Base-by-base conservation (phyloP, 139 green algal species). In the Zygnema cylindricum region DNA sequence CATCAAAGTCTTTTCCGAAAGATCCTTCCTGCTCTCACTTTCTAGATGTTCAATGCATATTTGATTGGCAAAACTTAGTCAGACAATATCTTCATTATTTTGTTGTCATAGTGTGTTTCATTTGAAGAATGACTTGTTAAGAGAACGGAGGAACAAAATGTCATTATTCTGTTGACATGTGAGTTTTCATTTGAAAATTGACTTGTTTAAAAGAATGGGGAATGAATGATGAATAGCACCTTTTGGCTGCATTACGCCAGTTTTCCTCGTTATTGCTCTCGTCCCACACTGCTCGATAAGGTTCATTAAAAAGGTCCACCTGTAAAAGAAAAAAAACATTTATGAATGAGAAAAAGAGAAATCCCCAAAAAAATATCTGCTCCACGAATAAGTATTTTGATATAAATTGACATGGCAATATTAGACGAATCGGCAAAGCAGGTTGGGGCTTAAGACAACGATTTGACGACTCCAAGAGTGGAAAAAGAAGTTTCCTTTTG, bases 271-370 rank as follows among this genome's bases (percentile, higher is more conserved):
- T 63, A 25, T 7, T 63, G 49, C 49, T 63, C 49, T 25, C 16
- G 16, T 63, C 49, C 49, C 49, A 63, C 7, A 63, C 49, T 63
- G 7, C 49, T 25, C 7, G 16, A 54, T 88, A 63, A 43, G 69
- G 63, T 63, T 88, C 83, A 36, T 88, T 88, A 63, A 84, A 88
- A 32, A 88, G 83, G 16, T 88, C 83, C 2, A 77, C 38, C 38
- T 77, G 79, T 63, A 63, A 7, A 63, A 63, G 7, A 63, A 63
- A 63, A 63, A 63, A 63, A 16, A 63, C 49, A 25, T 63, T 63
- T 16, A 63, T 63, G n/a, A n/a, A n/a, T n/a, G n/a, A n/a, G n/a
- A n/a, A n/a, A n/a, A n/a, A n/a, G n/a, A n/a, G n/a, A n/a, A n/a
- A n/a, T n/a, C n/a, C n/a, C n/a, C n/a, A n/a, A n/a, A n/a, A n/a